Evolutionary conservation across 148 eudicot species (phyloP).

Genomic region (Camellia japonica): DNA sequence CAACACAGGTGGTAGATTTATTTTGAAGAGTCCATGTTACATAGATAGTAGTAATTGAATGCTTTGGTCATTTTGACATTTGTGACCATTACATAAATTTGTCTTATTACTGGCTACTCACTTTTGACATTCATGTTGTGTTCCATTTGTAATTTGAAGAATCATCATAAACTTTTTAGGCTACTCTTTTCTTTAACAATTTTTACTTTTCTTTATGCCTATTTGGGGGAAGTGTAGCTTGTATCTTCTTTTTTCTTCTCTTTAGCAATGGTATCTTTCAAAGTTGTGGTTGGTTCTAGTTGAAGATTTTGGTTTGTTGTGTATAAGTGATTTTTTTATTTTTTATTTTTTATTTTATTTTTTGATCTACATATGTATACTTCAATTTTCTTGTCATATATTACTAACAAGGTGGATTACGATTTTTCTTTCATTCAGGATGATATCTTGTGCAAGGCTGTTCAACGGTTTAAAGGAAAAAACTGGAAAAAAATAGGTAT

Average conservation of each 20-base stretch:
- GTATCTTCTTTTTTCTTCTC: neutral
- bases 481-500: slow-evolving; percentile 96
- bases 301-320: neutral
- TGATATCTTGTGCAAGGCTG: slow-evolving; percentile 73
- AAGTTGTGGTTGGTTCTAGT: neutral
- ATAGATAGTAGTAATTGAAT: too few relatives aligned
- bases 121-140: neutral
- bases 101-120: neutral
- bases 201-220: neutral
- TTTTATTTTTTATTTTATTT: neutral
- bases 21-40: too few relatives aligned
- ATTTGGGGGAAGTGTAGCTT: neutral
- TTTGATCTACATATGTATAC: neutral
- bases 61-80: too few relatives aligned
- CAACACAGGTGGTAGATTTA: neutral
- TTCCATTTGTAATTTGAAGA: neutral
- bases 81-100: neutral
- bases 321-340: neutral
- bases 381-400: neutral
- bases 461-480: slow-evolving; percentile 74
- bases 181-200: neutral
- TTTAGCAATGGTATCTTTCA: neutral
- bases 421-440: slow-evolving; percentile 44
- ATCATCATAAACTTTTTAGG: neutral
- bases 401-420: slow-evolving; percentile 3